Evolutionary conservation across 164 flowering plant species (phyloP).

Genomic region (Warburgia ugandensis): DNA sequence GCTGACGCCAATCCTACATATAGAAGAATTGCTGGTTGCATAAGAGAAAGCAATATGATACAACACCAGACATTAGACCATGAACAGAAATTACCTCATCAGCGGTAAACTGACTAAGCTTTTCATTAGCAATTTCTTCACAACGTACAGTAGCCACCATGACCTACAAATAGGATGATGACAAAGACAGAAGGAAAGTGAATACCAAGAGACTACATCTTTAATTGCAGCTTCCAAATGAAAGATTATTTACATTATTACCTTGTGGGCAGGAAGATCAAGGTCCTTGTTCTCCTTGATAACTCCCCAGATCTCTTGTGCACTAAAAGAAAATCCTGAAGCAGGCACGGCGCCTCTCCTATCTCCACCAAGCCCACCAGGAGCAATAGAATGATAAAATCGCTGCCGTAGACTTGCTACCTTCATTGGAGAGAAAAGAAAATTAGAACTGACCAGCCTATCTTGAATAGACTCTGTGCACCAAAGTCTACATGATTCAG

Average conservation of each 20-base stretch:
- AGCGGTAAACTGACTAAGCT: constrained; percentile 38
- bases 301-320: constrained; percentile 92
- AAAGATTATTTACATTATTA: constrained; percentile 17
- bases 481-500: too few species aligned
- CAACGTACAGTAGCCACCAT: constrained; percentile 99
- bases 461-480: too few species aligned
- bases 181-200: constrained; percentile 6
- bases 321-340: constrained; percentile 97
- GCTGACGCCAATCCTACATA: constrained; percentile 62
- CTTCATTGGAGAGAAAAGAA: constrained; percentile 27
- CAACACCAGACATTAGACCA: neutral
- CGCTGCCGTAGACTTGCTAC: constrained; percentile 78
- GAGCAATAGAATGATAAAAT: constrained; percentile 89
- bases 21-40: constrained; percentile 1
- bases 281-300: constrained; percentile 97
- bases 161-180: constrained; percentile 39
- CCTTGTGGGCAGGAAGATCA: constrained; percentile 99
- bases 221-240: neutral
- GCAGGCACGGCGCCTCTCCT: constrained; percentile 93
- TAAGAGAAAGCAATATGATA: neutral
- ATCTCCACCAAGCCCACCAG: constrained; percentile 99
- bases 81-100: constrained; percentile 49
- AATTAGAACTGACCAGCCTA: neutral
- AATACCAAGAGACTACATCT: constrained; percentile 7
- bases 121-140: constrained; percentile 97